Percentiles rank a stretch among this genome's conserved stretches.
Evolutionary conservation across 345 rosid species (phyloP).

Genomic region (Citrus glauca): DNA sequence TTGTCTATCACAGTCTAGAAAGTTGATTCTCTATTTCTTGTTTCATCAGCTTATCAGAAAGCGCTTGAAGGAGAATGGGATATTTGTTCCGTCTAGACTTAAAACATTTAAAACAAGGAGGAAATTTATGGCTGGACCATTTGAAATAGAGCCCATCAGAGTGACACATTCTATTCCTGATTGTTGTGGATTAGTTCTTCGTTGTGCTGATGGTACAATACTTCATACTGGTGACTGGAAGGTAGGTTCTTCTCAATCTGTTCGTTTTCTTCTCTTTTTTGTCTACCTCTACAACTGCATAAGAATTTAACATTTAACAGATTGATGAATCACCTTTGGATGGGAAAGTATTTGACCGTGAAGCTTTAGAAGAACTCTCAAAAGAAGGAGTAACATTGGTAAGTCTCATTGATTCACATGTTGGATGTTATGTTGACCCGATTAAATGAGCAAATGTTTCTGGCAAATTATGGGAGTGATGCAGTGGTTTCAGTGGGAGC

Average conservation of each 20-base stretch:
- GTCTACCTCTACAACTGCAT: conserved; percentile 18
- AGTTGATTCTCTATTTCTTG: conserved; percentile 7
- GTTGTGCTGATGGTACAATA: conserved; percentile 95
- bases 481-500: background rate
- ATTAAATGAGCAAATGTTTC: background rate
- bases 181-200: conserved; percentile 93
- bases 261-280: conserved; percentile 3
- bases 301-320: conserved; percentile 38
- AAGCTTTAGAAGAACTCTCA: conserved; percentile 79
- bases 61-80: conserved; percentile 92
- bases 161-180: conserved; percentile 99
- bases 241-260: conserved; percentile 35
- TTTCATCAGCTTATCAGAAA: conserved; percentile 79
- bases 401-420: conserved; percentile 24
- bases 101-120: conserved; percentile 62
- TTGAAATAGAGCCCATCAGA: conserved; percentile 91
- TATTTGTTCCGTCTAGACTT: conserved; percentile 87
- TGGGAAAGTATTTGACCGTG: conserved; percentile 85
- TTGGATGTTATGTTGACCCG: conserved; percentile 1
- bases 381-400: conserved; percentile 99
- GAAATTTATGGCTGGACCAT: conserved; percentile 92
- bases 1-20: conserved; percentile 1
- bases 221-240: conserved; percentile 99
- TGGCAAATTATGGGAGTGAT: conserved; percentile 4
- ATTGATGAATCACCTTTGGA: conserved; percentile 96